Evolutionary conservation across 192 early-diverging fungal species (phyloP).

Genomic region (Backusella liffmaniae): DNA sequence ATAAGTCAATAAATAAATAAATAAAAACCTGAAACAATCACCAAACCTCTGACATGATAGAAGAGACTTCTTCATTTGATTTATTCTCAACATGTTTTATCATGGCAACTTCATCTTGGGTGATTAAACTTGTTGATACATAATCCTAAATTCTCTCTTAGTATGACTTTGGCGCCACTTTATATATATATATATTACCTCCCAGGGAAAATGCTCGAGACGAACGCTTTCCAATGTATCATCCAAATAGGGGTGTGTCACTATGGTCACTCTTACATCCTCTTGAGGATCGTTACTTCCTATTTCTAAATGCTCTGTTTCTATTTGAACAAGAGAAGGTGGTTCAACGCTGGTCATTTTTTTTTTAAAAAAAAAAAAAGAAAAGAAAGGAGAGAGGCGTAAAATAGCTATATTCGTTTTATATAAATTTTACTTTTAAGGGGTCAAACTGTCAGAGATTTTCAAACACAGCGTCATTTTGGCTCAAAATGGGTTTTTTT

Average conservation of each 20-base stretch:
- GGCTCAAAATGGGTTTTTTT: no score
- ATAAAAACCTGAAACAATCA: neutral
- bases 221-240: conserved; percentile 71
- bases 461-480: neutral
- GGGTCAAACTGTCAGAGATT: conserved; percentile 3
- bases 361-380: neutral
- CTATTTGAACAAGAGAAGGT: neutral
- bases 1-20: neutral
- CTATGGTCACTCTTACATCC: conserved; percentile 50
- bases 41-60: conserved; percentile 20
- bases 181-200: conserved; percentile 47
- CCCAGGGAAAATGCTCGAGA: conserved; percentile 83
- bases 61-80: conserved; percentile 37
- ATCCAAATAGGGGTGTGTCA: conserved; percentile 81
- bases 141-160: conserved; percentile 62
- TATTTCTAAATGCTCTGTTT: conserved; percentile 6
- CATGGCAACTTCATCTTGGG: conserved; percentile 68
- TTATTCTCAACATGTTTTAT: conserved; percentile 56
- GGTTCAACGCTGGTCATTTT: neutral
- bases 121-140: conserved; percentile 78
- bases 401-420: neutral
- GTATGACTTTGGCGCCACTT: neutral
- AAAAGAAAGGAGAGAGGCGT: neutral
- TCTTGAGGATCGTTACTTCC: conserved; percentile 20
- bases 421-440: neutral